Percentiles rank a stretch among this genome's conserved stretches.
Conservation (phyloP, 2,329 filamentous ascomycete species). For the Macrophomina pseudophaseolina region DNA sequence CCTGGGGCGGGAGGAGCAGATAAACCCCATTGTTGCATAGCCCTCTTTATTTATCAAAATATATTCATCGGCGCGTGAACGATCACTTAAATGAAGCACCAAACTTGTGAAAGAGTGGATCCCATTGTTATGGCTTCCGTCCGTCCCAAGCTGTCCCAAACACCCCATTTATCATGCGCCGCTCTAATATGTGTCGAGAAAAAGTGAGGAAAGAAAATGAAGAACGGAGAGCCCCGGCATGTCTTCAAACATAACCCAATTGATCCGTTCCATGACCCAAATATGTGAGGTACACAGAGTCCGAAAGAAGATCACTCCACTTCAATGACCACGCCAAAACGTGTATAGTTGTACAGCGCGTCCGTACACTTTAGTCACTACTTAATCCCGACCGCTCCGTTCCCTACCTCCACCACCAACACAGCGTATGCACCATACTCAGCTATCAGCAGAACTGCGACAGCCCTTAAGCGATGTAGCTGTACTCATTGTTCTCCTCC, state of each 20-base stretch:
- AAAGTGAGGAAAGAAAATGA: no score
- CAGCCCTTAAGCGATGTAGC: constrained; percentile 41
- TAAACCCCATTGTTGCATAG: no score
- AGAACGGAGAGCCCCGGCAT: not conserved
- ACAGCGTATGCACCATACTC: not conserved
- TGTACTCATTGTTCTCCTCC: constrained; percentile 37
- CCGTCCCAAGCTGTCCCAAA: not conserved
- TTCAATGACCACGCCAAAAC: not conserved
- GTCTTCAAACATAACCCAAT: not conserved
- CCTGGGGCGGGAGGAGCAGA: no score
- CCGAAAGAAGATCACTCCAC: not conserved
- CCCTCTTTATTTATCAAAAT: no score
- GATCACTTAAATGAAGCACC: not conserved
- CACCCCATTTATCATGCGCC: not conserved
- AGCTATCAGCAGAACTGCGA: not conserved
- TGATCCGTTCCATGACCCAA: not conserved
- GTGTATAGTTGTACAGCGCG: not conserved
- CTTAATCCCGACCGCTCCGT: not conserved
- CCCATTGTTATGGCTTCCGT: not conserved
- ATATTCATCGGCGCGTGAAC: no score
- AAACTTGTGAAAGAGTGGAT: not conserved
- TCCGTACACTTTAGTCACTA: not conserved
- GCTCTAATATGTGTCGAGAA: not conserved
- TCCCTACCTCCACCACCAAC: not conserved
- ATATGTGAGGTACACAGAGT: not conserved